These are phyloP conservation scores for Priceomyces carsonii DNA, from an alignment of 805 yeast species.

Conservation along the genomic window DNA sequence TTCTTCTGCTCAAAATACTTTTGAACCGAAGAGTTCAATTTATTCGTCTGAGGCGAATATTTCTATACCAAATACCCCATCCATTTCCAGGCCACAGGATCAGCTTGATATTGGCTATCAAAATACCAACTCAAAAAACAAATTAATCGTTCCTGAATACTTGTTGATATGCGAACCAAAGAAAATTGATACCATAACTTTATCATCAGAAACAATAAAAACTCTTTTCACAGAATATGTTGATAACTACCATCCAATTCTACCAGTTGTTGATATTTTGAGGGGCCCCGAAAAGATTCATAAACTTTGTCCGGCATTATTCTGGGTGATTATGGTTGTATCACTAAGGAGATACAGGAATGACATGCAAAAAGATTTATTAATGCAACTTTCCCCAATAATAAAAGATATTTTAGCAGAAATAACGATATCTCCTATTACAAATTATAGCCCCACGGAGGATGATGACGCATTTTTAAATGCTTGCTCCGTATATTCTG, in stretches of 20 bases:
- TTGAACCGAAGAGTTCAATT: slow-evolving; percentile 8
- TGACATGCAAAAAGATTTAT: slow-evolving; percentile 37
- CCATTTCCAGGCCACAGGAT: slow-evolving; percentile 16
- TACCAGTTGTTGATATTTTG: slow-evolving; percentile 83
- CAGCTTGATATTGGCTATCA: not conserved
- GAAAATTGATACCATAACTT: slow-evolving; percentile 64
- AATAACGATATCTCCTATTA: slow-evolving; percentile 86
- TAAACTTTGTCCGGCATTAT: slow-evolving; percentile 79
- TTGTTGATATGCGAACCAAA: slow-evolving; percentile 63
- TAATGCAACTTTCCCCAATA: slow-evolving; percentile 63
- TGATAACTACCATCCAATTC: slow-evolving; percentile 73
- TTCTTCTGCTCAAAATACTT: slow-evolving; percentile 5
- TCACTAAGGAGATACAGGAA: slow-evolving; percentile 66
- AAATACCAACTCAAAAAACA: slow-evolving; percentile 1
- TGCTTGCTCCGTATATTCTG: slow-evolving; percentile 89
- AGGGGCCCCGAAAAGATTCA: slow-evolving; percentile 83
- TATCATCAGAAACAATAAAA: slow-evolving; percentile 61
- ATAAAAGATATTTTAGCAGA: slow-evolving; percentile 81
- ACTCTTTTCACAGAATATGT: slow-evolving; percentile 70
- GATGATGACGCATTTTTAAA: slow-evolving; percentile 80
- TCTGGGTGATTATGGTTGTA: slow-evolving; percentile 91
- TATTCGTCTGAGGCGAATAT: slow-evolving; percentile 22
- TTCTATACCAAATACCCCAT: slow-evolving; percentile 32
- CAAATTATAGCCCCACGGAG: slow-evolving; percentile 77
- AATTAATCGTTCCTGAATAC: slow-evolving; percentile 13